A percentile compares a stretch with the other conserved stretches of the same genome.
Evolutionary conservation across 148 eudicot species (phyloP).

Genomic region (Rhododendron kiyosumense): DNA sequence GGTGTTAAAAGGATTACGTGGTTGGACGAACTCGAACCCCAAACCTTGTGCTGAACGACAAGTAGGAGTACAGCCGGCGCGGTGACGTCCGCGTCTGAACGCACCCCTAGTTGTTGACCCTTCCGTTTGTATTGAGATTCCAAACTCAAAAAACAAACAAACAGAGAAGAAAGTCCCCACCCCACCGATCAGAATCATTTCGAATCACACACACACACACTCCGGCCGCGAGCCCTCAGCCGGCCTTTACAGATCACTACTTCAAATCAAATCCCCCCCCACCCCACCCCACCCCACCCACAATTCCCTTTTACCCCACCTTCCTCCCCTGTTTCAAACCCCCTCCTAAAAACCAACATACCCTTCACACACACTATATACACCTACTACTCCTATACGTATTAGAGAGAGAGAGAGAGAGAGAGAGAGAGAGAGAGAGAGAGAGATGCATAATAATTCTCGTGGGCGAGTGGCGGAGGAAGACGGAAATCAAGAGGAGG

Average conservation of each 20-base stretch:
- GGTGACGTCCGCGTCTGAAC: neutral
- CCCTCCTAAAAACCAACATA: neutral
- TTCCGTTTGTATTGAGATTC: neutral
- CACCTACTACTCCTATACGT: neutral
- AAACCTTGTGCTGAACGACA: too few species aligned
- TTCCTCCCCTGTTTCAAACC: neutral
- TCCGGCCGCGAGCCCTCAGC: neutral
- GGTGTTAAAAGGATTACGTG: too few species aligned
- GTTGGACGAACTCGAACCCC: too few species aligned
- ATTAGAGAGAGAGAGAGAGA: neutral
- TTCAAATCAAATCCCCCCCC: neutral
- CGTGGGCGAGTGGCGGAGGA: conserved; percentile 42
- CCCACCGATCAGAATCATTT: conserved; percentile 12
- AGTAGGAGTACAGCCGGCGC: too few species aligned
- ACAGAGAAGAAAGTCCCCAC: neutral
- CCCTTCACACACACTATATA: neutral
- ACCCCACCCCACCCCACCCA: neutral
- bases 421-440: conserved; percentile 1
- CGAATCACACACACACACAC: neutral
- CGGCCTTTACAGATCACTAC: conserved; percentile 7
- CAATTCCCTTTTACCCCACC: neutral
- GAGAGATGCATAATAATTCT: neutral
- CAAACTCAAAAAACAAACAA: neutral
- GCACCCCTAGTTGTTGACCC: neutral
- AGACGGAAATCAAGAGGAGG: conserved; percentile 31